Base-by-base conservation (phyloP, 2,329 filamentous ascomycete species). In the Gaeumannomyces sp. region DNA sequence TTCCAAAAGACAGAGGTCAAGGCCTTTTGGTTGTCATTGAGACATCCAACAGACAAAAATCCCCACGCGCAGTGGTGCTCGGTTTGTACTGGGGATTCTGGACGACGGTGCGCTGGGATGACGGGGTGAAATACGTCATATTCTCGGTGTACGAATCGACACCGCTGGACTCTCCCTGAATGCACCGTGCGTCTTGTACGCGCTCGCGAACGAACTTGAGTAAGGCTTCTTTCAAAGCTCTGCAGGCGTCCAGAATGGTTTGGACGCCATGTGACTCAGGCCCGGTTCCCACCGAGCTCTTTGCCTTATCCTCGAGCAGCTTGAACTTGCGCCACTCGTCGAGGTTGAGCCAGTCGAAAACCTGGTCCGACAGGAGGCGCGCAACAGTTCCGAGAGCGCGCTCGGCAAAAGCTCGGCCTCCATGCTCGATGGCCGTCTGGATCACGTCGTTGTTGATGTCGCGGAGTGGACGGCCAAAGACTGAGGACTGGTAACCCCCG, bases 391-490 rank as follows among this genome's bases (percentile, higher is more conserved):
- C 68, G 14, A 64, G 69, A 22, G 86, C 74, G 10, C 84, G 77
- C 13, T 82, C 81, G 2, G 81, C 72, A 57, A 89, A 77, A 11
- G 77, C 78, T 31, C 80, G 79, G 28, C 83, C 82, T 10, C 85
- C 85, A 70, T 88, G 85, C 60, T 74, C 73, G 11, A 76, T 65
- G 8, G 73, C 70, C 45, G 72, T 73, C 68, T 99, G 83, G 2
- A 88, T 79, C 3, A 81, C 75, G 64, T 87, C 86, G 16, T 78
- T 75, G 64, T 85, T 78, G 63, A 84, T 81, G 64, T 88, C 84
- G 13, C 82, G 80, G 2, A 85, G 69, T 13, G 73, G 74, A 35
- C 85, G 81, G 53, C 83, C 81, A 70, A 79, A 84, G 59, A 76
- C 66, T 38, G 64, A 65, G 10, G 53, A 58, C 28, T 22, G 60